phyloP scores from a whole-genome alignment of 164 flowering plant species.

The Stephania japonica region DNA sequence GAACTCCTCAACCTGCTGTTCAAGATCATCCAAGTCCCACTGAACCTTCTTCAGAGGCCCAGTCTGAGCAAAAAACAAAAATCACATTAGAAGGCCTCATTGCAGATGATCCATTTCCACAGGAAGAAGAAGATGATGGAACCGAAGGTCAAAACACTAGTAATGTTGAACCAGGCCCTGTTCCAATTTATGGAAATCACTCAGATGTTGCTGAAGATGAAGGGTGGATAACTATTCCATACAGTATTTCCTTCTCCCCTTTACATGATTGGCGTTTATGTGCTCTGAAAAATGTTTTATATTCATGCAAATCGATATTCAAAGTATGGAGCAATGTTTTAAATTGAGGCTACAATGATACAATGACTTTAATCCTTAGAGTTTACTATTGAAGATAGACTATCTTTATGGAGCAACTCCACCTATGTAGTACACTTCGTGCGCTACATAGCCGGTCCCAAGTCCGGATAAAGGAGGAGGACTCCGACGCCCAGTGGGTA shows the following conservation, averaged over 20 bases:
- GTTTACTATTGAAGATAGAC: no score
- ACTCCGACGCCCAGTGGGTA: no score
- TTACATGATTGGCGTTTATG: not conserved
- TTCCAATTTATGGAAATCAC: conserved; percentile 33
- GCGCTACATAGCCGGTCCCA: no score
- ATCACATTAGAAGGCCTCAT: conserved; percentile 70
- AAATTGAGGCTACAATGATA: no score
- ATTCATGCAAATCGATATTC: not conserved
- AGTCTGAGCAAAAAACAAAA: conserved; percentile 22
- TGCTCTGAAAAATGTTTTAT: no score
- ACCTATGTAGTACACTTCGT: no score
- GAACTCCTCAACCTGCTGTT: conserved; percentile 39
- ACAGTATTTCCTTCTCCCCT: conserved; percentile 38
- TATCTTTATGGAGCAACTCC: no score
- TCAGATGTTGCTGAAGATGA: conserved; percentile 66
- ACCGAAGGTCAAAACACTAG: conserved; percentile 26
- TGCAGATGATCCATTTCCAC: conserved; percentile 56
- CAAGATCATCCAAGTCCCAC: conserved; percentile 31
- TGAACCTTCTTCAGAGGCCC: conserved; percentile 23
- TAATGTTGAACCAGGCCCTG: conserved; percentile 20
- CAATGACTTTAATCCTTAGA: no score
- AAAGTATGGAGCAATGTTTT: no score
- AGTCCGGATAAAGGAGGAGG: no score
- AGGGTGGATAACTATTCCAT: conserved; percentile 86
- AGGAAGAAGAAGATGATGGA: conserved; percentile 30